Evolutionary conservation across 1,284 basidiomycete genomes (phyloP).

Genomic region (Ceraceosorus guamensis): DNA sequence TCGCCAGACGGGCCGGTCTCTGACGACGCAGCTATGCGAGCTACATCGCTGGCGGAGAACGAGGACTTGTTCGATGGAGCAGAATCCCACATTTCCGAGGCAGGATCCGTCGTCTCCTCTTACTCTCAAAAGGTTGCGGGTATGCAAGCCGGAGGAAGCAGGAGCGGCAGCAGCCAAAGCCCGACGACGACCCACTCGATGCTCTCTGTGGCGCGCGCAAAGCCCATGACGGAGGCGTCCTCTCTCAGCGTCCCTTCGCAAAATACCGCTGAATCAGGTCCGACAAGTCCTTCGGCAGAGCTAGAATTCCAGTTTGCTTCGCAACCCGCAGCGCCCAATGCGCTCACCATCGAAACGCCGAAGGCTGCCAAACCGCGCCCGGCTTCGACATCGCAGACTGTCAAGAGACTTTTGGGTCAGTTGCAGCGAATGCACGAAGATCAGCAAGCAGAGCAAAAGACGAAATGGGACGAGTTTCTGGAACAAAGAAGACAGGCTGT

Average conservation of each 20-base stretch:
- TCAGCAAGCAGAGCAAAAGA: constrained; percentile 65
- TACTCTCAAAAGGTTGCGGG: no score
- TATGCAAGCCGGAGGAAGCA: constrained; percentile 1
- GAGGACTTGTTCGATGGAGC: constrained; percentile 43
- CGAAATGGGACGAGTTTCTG: constrained; percentile 84
- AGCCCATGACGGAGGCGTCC: constrained; percentile 41
- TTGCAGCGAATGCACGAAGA: constrained; percentile 78
- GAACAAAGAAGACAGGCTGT: constrained; percentile 52
- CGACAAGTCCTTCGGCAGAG: constrained; percentile 20
- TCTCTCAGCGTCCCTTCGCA: constrained; percentile 26
- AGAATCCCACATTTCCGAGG: constrained; percentile 51
- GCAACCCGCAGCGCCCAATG: background rate
- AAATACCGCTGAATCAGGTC: constrained; percentile 15
- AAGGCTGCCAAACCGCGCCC: background rate
- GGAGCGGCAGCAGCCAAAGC: background rate
- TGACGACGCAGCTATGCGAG: background rate
- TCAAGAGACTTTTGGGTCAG: constrained; percentile 68
- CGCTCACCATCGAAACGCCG: background rate
- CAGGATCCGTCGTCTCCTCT: background rate
- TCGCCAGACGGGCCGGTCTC: background rate
- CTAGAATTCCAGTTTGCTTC: constrained; percentile 7
- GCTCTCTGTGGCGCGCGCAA: constrained; percentile 38
- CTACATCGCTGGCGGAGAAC: background rate
- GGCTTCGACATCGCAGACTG: constrained; percentile 58
- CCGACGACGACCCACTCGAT: constrained; percentile 10